These are phyloP conservation scores for Amanita muscaria DNA, from an alignment of 768 basidiomycete genomes.

Conservation along the genomic window DNA sequence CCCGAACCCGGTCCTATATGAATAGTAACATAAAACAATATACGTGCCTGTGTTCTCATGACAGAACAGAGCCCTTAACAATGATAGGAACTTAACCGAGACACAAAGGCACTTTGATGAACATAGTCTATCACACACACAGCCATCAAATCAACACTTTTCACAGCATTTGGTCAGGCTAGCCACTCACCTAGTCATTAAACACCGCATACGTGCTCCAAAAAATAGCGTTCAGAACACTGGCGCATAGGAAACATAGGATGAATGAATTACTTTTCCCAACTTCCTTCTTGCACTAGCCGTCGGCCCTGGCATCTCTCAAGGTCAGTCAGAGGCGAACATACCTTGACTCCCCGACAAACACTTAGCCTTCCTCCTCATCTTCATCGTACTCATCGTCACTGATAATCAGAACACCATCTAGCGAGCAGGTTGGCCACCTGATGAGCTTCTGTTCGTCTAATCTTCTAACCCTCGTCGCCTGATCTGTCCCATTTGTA, in stretches of 20 bases:
- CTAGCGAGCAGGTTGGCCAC: conserved; percentile 39
- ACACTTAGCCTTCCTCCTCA: conserved; percentile 9
- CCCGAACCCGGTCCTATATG: too few relatives aligned
- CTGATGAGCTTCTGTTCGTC: neutral
- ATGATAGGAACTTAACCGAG: too few relatives aligned
- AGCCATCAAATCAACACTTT: neutral
- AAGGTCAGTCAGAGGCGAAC: neutral
- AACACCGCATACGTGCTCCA: neutral
- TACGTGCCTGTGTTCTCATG: too few relatives aligned
- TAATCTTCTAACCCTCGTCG: neutral
- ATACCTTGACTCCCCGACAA: conserved; percentile 1
- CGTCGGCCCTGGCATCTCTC: neutral
- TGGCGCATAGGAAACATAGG: neutral
- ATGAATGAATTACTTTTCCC: conserved; percentile 1
- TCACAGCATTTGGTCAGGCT: neutral
- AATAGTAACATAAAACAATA: too few relatives aligned
- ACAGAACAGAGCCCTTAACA: too few relatives aligned
- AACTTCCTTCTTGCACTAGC: neutral
- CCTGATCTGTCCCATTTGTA: neutral
- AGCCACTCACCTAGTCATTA: conserved; percentile 1
- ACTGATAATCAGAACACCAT: conserved; percentile 40
- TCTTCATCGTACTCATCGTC: conserved; percentile 37
- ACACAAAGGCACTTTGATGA: too few relatives aligned
- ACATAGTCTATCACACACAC: neutral
- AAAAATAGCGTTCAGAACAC: conserved; percentile 2